phyloP scores from a whole-genome alignment of 1,284 basidiomycete species.

The Apiotrichum porosum region DNA sequence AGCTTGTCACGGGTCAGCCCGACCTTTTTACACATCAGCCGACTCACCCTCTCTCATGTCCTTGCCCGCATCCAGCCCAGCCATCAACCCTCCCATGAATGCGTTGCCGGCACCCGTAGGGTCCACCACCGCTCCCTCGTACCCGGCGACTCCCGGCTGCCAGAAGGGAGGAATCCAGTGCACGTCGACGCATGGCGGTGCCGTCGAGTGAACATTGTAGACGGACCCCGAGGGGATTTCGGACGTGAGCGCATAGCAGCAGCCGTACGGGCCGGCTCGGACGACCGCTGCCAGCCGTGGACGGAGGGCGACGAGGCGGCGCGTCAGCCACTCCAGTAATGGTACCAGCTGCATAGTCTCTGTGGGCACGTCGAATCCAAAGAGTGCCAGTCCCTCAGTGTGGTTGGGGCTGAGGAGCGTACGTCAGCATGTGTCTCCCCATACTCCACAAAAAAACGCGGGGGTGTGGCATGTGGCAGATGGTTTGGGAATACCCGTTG shows the following conservation, averaged over 20 bases:
- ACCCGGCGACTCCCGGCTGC: slow-evolving; percentile 11
- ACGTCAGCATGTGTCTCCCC: background rate
- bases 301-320: slow-evolving; percentile 10
- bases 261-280: slow-evolving; percentile 28
- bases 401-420: slow-evolving; percentile 47
- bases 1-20: slow-evolving; percentile 19
- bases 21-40: background rate
- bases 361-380: slow-evolving; percentile 13
- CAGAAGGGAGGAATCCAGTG: slow-evolving; percentile 36
- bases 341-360: background rate
- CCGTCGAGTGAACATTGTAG: background rate
- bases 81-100: slow-evolving; percentile 43
- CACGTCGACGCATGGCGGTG: slow-evolving; percentile 10
- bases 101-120: slow-evolving; percentile 47
- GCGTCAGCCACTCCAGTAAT: slow-evolving; percentile 14
- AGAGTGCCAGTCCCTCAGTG: slow-evolving; percentile 36
- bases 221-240: slow-evolving; percentile 1
- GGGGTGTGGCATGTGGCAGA: no score
- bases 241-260: slow-evolving; percentile 22
- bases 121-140: slow-evolving; percentile 30
- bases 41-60: slow-evolving; percentile 34
- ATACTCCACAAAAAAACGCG: background rate
- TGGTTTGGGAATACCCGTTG: background rate
- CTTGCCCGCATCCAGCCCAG: slow-evolving; percentile 32
- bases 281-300: slow-evolving; percentile 28